phyloP scores from a whole-genome alignment of 2,329 filamentous ascomycete species.

The Nemania bipapillata region DNA sequence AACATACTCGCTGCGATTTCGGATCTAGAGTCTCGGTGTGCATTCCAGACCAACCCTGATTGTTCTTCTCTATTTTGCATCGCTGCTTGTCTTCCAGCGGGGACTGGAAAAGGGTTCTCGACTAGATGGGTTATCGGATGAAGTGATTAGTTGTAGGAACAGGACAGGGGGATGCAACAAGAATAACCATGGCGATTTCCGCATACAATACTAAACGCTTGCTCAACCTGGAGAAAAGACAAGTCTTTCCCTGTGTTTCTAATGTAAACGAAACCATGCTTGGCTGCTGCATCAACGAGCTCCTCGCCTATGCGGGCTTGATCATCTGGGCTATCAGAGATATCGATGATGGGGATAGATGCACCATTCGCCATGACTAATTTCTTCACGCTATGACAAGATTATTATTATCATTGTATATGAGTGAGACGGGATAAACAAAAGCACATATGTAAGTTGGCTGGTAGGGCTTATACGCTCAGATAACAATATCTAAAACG shows the following conservation, averaged over 20 bases:
- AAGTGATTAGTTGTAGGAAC: conserved; percentile 4
- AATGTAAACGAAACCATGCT: conserved; percentile 91
- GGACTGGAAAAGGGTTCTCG: conserved; percentile 76
- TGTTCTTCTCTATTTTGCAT: conserved; percentile 81
- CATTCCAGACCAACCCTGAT: conserved; percentile 89
- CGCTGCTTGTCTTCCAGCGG: conserved; percentile 76
- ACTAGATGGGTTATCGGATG: conserved; percentile 58
- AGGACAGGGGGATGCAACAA: not conserved
- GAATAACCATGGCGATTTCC: not conserved
- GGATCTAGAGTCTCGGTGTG: conserved; percentile 89
- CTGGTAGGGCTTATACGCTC: not conserved
- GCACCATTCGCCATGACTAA: conserved; percentile 49
- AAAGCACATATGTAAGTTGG: not conserved
- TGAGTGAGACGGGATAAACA: not conserved
- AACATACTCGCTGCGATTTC: conserved; percentile 75
- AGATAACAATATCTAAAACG: not conserved
- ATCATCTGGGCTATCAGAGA: conserved; percentile 69
- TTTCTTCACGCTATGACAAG: not conserved
- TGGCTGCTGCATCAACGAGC: conserved; percentile 81
- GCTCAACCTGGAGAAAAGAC: conserved; percentile 70
- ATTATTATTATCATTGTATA: too few relatives aligned
- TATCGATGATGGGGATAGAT: conserved; percentile 83
- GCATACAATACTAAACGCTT: conserved; percentile 78
- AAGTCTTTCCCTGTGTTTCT: conserved; percentile 78
- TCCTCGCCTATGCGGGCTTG: conserved; percentile 69